phyloP scores from a whole-genome alignment of 495 filamentous ascomycete species.

The Talaromyces trachyspermus region DNA sequence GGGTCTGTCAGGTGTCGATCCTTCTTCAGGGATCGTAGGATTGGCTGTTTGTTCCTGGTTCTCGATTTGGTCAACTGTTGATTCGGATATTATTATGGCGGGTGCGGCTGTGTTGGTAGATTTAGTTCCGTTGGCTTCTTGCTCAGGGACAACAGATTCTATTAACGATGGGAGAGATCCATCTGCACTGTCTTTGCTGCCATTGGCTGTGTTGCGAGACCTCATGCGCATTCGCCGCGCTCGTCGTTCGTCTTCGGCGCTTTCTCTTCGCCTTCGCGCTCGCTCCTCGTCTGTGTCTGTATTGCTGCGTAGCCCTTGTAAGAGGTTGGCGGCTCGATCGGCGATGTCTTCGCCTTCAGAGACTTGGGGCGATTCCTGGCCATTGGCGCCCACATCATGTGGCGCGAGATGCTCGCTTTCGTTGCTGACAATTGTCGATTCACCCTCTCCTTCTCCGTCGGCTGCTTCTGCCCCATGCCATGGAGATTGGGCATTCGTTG shows the following conservation, averaged over 20 bases:
- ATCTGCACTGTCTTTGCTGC: constrained; percentile 42
- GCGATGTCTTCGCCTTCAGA: constrained; percentile 69
- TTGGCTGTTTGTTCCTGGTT: constrained; percentile 11
- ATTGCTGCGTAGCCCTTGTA: constrained; percentile 68
- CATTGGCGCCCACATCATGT: background rate
- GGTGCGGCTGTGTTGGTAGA: constrained; percentile 16
- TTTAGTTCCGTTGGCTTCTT: constrained; percentile 20
- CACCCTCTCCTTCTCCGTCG: constrained; percentile 18
- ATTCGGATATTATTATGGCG: constrained; percentile 32
- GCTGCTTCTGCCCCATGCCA: constrained; percentile 37
- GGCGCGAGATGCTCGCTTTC: constrained; percentile 20
- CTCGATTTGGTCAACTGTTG: constrained; percentile 20
- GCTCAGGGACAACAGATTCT: constrained; percentile 7
- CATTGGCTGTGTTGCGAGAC: constrained; percentile 43
- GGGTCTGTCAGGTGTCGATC: constrained; percentile 21
- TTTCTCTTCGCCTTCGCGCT: constrained; percentile 56
- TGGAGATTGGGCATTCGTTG: constrained; percentile 69
- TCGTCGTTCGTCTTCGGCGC: constrained; percentile 61
- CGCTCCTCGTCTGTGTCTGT: constrained; percentile 49
- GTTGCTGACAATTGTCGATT: constrained; percentile 14
- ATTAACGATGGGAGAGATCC: constrained; percentile 26
- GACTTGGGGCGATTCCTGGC: constrained; percentile 21
- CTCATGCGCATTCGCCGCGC: constrained; percentile 47
- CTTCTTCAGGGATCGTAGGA: too few relatives aligned
- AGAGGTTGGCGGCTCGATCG: constrained; percentile 70